A percentile compares a stretch with the other conserved stretches of the same genome.
Conservation (phyloP, 306 rosid species). For the Cicer yamashitae region DNA sequence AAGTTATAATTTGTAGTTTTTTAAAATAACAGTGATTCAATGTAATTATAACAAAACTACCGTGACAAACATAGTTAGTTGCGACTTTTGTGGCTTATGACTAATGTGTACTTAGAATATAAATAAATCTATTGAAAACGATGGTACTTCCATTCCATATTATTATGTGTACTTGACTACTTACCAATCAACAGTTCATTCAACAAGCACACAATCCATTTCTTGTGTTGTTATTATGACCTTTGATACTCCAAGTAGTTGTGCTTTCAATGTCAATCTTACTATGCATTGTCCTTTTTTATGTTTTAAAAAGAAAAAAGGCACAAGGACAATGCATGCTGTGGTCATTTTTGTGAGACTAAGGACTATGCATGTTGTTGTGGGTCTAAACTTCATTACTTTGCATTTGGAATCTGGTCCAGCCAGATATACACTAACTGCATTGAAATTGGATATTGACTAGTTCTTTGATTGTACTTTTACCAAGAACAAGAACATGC, state of each 20-base stretch:
- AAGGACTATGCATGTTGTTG: constrained; percentile 33
- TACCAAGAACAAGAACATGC: constrained; percentile 3
- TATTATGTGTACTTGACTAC: background rate
- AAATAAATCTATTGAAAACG: no score
- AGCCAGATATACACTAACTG: constrained; percentile 28
- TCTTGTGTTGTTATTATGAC: background rate
- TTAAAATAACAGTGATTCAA: no score
- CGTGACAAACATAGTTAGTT: no score
- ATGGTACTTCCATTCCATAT: background rate
- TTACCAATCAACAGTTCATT: background rate
- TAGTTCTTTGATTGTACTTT: background rate
- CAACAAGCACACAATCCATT: background rate
- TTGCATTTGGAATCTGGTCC: constrained; percentile 12
- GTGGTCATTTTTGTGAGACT: constrained; percentile 26
- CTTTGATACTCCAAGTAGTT: background rate
- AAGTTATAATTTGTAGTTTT: no score
- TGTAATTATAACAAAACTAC: no score
- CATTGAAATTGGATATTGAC: constrained; percentile 17
- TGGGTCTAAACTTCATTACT: constrained; percentile 28
- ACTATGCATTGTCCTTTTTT: constrained; percentile 30
- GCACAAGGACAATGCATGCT: constrained; percentile 24
- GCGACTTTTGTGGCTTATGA: no score
- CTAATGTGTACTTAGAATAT: no score
- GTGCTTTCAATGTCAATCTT: constrained; percentile 36
- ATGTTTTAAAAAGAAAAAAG: background rate